Evolutionary conservation across 2,329 filamentous ascomycete species (phyloP).

Genomic region (Fusarium pseudoanthophilum): DNA sequence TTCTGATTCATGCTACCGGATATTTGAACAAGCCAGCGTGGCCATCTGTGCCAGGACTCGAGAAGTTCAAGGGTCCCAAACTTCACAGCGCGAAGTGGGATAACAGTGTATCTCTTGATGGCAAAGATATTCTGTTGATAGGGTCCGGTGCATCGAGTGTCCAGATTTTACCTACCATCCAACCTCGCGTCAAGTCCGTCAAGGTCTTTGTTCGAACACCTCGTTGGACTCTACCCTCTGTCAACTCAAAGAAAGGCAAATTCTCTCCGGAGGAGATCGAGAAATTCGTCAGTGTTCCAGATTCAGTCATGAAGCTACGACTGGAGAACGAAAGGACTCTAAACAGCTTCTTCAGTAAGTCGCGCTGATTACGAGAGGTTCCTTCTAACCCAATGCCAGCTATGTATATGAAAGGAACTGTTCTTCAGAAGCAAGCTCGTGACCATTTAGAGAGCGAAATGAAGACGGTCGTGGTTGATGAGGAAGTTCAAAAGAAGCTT

Average conservation of each 20-base stretch:
- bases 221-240: slow-evolving; percentile 17
- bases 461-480: slow-evolving; percentile 2
- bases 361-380: accelerated
- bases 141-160: slow-evolving; percentile 17
- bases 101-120: neutral
- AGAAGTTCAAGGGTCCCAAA: slow-evolving; percentile 1
- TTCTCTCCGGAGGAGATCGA: neutral
- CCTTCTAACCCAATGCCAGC: neutral
- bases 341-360: slow-evolving; percentile 22
- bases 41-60: slow-evolving; percentile 1
- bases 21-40: slow-evolving; percentile 17
- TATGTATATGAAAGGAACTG: slow-evolving; percentile 20
- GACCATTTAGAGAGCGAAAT: slow-evolving; percentile 7
- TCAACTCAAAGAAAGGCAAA: slow-evolving; percentile 5
- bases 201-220: slow-evolving; percentile 20
- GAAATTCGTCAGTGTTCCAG: neutral
- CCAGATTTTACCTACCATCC: slow-evolving; percentile 12
- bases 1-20: slow-evolving; percentile 11
- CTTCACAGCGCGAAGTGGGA: slow-evolving; percentile 19
- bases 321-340: slow-evolving; percentile 8
- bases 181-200: neutral
- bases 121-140: slow-evolving; percentile 11
- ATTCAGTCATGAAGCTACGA: neutral
- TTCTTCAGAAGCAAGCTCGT: slow-evolving; percentile 8
- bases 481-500: neutral